These are phyloP conservation scores for Mediolabrus comicus DNA, from an alignment of 108 stramenopile genomes.

Conservation along the genomic window DNA sequence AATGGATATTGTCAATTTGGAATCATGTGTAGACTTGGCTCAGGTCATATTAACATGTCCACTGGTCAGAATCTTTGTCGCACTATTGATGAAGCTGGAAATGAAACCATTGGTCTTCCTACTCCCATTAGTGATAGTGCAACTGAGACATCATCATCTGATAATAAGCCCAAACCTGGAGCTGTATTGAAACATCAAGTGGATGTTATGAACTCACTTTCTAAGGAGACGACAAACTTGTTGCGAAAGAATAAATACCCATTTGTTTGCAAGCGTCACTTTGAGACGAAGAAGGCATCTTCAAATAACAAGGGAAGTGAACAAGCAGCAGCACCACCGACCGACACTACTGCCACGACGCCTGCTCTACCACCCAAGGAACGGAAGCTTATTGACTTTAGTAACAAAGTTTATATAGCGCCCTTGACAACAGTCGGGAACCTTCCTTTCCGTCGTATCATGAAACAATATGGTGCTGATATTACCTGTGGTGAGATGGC, in stretches of 20 bases:
- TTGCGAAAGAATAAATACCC: conserved; percentile 83
- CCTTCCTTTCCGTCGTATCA: conserved; percentile 94
- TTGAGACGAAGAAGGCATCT: conserved; percentile 35
- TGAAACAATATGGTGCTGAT: conserved; percentile 95
- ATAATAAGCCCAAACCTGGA: conserved; percentile 3
- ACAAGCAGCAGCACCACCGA: background rate
- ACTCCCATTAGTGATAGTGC: background rate
- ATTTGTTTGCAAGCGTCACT: conserved; percentile 71
- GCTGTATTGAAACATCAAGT: conserved; percentile 12
- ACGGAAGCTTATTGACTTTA: conserved; percentile 87
- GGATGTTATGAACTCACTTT: conserved; percentile 50
- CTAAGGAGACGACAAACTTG: conserved; percentile 55
- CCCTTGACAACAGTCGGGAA: conserved; percentile 99
- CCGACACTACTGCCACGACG: background rate
- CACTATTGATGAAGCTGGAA: conserved; percentile 17
- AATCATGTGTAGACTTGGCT: conserved; percentile 70
- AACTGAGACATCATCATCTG: background rate
- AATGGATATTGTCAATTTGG: conserved; percentile 68
- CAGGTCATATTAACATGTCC: conserved; percentile 65
- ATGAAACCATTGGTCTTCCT: conserved; percentile 16
- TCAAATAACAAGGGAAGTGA: conserved; percentile 21
- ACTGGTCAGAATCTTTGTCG: conserved; percentile 68
- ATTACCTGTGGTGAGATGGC: conserved; percentile 99
- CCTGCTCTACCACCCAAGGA: conserved; percentile 60
- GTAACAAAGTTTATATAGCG: conserved; percentile 96